Conservation (phyloP, 768 basidiomycete species). For the Tylopilus cervinicoccineus region DNA sequence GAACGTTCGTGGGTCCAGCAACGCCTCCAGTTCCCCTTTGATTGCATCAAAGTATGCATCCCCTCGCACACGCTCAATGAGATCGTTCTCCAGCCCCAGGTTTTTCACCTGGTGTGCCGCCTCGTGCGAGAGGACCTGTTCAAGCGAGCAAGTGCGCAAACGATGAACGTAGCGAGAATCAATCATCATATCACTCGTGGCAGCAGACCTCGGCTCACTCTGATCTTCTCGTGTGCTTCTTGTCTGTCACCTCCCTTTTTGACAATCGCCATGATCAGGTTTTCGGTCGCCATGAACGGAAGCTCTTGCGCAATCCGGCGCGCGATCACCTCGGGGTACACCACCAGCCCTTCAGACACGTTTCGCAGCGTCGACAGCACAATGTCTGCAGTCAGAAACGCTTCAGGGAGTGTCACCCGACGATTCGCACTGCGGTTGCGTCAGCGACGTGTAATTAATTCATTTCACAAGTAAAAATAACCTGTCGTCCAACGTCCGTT, state of each 20-base stretch:
- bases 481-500: constrained; percentile 97
- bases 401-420: constrained; percentile 93
- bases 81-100: constrained; percentile 91
- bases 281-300: constrained; percentile 99
- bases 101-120: constrained; percentile 93
- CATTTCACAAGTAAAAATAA: constrained; percentile 24
- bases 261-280: constrained; percentile 98
- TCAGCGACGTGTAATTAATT: constrained; percentile 5
- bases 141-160: constrained; percentile 2
- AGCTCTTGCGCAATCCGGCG: constrained; percentile 91
- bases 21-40: constrained; percentile 66
- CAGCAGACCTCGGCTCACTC: constrained; percentile 44
- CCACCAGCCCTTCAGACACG: constrained; percentile 97
- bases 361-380: constrained; percentile 94
- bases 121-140: constrained; percentile 89
- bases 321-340: constrained; percentile 94
- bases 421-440: constrained; percentile 75
- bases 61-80: constrained; percentile 79
- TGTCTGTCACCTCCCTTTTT: constrained; percentile 94
- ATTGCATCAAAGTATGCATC: constrained; percentile 92
- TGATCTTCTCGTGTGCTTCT: constrained; percentile 93
- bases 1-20: constrained; percentile 86
- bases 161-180: constrained; percentile 6
- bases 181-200: constrained; percentile 16
- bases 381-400: constrained; percentile 95